Percentiles rank a stretch among this genome's conserved stretches.
phyloP scores from a whole-genome alignment of 1,284 basidiomycete species.

The Marasmius fiardii region DNA sequence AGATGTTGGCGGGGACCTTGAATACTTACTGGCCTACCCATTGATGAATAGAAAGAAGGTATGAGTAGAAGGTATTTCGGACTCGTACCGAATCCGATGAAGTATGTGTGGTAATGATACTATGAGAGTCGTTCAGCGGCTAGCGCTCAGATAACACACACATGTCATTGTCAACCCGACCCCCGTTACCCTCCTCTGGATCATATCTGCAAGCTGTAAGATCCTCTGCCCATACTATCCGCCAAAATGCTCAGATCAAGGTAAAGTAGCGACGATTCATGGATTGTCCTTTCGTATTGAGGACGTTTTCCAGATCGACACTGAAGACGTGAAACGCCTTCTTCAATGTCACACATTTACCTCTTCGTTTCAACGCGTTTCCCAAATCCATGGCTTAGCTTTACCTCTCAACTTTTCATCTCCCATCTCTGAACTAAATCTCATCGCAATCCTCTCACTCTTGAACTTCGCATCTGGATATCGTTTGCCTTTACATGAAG shows the following conservation, averaged over 20 bases:
- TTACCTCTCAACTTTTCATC: slow-evolving; percentile 77
- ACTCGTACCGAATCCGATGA: no score
- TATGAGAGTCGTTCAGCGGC: no score
- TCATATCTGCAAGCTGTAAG: slow-evolving; percentile 41
- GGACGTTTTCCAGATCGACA: slow-evolving; percentile 42
- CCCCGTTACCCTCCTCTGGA: slow-evolving; percentile 33
- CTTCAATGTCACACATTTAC: slow-evolving; percentile 64
- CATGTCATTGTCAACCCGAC: no score
- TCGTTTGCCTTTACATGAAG: slow-evolving; percentile 63
- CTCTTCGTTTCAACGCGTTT: slow-evolving; percentile 59
- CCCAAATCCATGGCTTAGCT: slow-evolving; percentile 60
- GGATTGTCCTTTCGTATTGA: background rate
- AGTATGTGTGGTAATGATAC: no score
- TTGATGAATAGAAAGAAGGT: no score
- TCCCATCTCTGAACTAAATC: slow-evolving; percentile 66
- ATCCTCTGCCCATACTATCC: slow-evolving; percentile 43
- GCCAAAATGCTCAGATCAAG: slow-evolving; percentile 38
- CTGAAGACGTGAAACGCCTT: slow-evolving; percentile 54
- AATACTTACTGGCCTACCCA: no score
- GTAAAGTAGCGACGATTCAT: slow-evolving; percentile 21
- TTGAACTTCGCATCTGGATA: slow-evolving; percentile 83
- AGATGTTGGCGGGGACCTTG: no score
- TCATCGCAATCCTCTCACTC: slow-evolving; percentile 68
- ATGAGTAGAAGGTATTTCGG: no score
- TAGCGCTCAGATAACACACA: no score